Evolutionary conservation across 164 flowering plant species (phyloP).

Genomic region (Pachysandra terminalis): DNA sequence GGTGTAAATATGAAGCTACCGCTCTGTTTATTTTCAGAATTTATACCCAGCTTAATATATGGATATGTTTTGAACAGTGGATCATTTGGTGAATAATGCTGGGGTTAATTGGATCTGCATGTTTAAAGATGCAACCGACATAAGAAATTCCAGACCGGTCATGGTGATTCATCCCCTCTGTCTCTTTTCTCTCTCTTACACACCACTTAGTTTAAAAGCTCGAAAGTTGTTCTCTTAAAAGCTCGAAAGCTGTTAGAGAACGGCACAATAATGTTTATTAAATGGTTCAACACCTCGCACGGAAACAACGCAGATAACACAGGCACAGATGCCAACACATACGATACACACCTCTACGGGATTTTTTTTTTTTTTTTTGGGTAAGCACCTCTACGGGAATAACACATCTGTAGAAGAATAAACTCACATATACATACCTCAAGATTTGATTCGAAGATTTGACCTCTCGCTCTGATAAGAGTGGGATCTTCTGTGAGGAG

Average conservation of each 20-base stretch:
- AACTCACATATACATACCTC: neutral
- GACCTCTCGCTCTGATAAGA: no score
- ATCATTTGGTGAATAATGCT: constrained; percentile 6
- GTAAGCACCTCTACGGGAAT: no score
- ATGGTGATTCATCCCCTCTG: neutral
- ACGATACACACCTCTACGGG: neutral
- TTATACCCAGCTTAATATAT: neutral
- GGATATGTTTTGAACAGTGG: neutral
- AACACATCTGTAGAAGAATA: neutral
- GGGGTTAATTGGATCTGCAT: neutral
- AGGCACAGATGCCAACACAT: no score
- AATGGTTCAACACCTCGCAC: no score
- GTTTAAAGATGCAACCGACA: neutral
- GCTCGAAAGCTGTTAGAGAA: no score
- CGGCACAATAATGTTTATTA: no score
- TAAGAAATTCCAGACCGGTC: neutral
- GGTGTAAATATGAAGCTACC: neutral
- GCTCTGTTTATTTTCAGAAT: neutral
- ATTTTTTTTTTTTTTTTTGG: neutral
- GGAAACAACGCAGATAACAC: no score
- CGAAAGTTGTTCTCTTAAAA: no score
- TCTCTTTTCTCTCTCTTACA: no score
- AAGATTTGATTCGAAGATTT: no score
- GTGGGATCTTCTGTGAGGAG: no score
- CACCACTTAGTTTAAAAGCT: no score